Evolutionary conservation across 1,139 yeast genomes (phyloP).

Genomic region (Sugiyamaella japonica): DNA sequence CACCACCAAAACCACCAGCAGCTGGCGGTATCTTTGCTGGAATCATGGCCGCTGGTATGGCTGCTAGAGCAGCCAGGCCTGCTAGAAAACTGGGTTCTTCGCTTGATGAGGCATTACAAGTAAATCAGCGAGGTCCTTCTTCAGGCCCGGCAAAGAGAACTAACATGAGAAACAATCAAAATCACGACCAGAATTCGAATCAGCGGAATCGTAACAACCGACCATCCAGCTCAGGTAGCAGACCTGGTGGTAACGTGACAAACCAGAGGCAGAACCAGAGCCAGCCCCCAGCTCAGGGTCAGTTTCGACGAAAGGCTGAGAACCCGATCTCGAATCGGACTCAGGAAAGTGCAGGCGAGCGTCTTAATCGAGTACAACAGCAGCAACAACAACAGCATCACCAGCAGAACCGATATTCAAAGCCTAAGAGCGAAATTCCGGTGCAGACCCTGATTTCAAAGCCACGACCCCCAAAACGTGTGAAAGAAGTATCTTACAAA

Average conservation of each 20-base stretch:
- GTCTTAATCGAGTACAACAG: no score
- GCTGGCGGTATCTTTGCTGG: conserved; percentile 18
- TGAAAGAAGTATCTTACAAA: conserved; percentile 12
- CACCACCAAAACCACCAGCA: neutral
- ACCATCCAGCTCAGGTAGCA: neutral
- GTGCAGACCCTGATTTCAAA: neutral
- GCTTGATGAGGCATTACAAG: conserved; percentile 4
- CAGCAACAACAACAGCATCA: neutral
- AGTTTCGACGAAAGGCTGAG: no score
- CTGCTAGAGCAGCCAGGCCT: conserved; percentile 5
- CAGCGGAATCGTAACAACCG: neutral
- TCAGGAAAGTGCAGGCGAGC: no score
- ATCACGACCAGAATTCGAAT: neutral
- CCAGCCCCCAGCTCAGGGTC: no score
- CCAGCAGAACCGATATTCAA: neutral
- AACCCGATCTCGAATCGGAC: no score
- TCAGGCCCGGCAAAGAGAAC: neutral
- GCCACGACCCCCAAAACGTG: conserved; percentile 7
- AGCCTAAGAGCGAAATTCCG: neutral
- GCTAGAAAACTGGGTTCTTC: neutral
- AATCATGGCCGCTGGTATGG: conserved; percentile 23
- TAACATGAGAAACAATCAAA: neutral
- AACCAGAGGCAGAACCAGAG: no score
- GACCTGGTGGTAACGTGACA: neutral
- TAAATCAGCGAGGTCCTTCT: neutral